A percentile compares a stretch with the other conserved stretches of the same genome.
These are phyloP conservation scores for Pseudogymnoascus sp. DNA, from an alignment of 2,329 filamentous ascomycete genomes.

Conservation along the genomic window DNA sequence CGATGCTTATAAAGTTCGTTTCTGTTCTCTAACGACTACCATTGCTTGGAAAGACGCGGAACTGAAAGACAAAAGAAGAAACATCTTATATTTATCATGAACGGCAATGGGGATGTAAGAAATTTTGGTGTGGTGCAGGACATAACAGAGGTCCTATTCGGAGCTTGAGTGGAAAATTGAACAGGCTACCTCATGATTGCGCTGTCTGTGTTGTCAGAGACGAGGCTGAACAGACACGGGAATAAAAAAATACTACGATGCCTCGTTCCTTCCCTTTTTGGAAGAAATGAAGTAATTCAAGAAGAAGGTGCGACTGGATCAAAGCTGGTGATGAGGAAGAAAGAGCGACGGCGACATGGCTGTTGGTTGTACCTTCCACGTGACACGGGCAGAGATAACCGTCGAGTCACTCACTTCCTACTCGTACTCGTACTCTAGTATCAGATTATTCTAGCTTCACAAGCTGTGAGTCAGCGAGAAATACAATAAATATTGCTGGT, in stretches of 20 bases:
- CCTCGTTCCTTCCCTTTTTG: background rate
- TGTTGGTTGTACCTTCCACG: background rate
- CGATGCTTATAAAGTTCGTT: background rate
- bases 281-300: background rate
- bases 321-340: background rate
- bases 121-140: background rate
- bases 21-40: background rate
- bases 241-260: background rate
- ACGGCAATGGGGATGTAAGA: background rate
- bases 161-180: background rate
- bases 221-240: background rate
- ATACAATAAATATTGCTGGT: background rate
- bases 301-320: background rate
- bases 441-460: background rate
- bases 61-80: background rate
- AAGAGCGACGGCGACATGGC: background rate
- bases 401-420: background rate
- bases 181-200: background rate
- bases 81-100: background rate
- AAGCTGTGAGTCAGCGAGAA: background rate
- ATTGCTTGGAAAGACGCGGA: background rate
- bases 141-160: background rate
- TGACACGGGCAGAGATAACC: background rate
- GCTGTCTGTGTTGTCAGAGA: background rate
- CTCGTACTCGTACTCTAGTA: background rate